Conservation (phyloP, 225 moss, liverwort and hornwort genomes). For the Bryum argenteum region DNA sequence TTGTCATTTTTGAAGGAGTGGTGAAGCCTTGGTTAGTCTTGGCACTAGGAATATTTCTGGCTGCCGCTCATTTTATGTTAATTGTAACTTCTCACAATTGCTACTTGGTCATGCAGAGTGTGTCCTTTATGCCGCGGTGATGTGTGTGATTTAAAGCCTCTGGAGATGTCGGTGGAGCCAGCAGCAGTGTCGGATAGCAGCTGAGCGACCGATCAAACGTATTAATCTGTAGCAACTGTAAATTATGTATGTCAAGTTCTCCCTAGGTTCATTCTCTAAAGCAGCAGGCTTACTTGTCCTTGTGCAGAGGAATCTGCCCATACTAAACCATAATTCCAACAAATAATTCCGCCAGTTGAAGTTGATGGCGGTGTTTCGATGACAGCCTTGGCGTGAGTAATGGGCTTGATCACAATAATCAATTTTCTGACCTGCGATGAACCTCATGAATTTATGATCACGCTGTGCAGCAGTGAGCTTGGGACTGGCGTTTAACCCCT, state of each 20-base stretch:
- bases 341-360: conserved; percentile 26
- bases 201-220: conserved; percentile 19
- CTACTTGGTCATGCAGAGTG: conserved; percentile 54
- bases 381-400: neutral
- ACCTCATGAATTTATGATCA: neutral
- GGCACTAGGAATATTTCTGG: neutral
- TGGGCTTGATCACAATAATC: neutral
- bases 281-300: conserved; percentile 30
- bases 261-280: conserved; percentile 19
- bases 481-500: neutral
- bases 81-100: neutral
- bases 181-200: conserved; percentile 32
- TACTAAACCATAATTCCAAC: neutral
- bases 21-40: neutral
- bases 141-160: conserved; percentile 71
- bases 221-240: conserved; percentile 39
- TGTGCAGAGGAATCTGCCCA: conserved; percentile 11
- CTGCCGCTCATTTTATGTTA: neutral
- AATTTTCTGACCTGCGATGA: neutral
- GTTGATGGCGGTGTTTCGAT: conserved; percentile 17
- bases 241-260: conserved; percentile 41
- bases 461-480: neutral
- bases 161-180: conserved; percentile 25
- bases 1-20: neutral
- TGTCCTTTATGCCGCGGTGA: conserved; percentile 91